These are phyloP conservation scores for Fusarium sp. DNA, from an alignment of 2,329 filamentous ascomycete species.

Conservation along the genomic window DNA sequence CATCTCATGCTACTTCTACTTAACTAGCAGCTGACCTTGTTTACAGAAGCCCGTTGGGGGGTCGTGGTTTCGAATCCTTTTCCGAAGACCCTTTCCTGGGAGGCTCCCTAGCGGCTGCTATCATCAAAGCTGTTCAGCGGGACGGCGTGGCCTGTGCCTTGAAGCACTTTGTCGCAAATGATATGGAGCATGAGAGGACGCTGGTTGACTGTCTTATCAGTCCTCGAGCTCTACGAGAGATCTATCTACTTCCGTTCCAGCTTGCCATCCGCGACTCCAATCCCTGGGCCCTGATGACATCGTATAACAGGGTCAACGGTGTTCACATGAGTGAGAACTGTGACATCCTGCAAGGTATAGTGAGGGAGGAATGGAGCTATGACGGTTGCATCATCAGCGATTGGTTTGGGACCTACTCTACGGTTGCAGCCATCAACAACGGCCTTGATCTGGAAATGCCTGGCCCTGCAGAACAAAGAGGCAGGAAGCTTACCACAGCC, in stretches of 20 bases:
- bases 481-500: slow-evolving; percentile 5
- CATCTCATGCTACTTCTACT: too few species aligned
- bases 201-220: slow-evolving; percentile 23
- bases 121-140: slow-evolving; percentile 50
- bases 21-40: too few species aligned
- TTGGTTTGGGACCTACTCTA: slow-evolving; percentile 47
- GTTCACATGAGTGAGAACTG: slow-evolving; percentile 36
- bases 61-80: slow-evolving; percentile 53
- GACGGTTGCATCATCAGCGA: slow-evolving; percentile 44
- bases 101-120: slow-evolving; percentile 46
- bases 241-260: slow-evolving; percentile 50
- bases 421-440: slow-evolving; percentile 40
- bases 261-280: slow-evolving; percentile 47
- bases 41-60: slow-evolving; percentile 48
- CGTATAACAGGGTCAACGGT: slow-evolving; percentile 52
- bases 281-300: slow-evolving; percentile 48
- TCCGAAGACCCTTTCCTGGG: slow-evolving; percentile 53
- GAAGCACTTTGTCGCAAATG: slow-evolving; percentile 55
- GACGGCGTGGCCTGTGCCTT: slow-evolving; percentile 50
- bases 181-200: slow-evolving; percentile 39
- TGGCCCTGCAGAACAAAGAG: slow-evolving; percentile 41
- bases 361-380: slow-evolving; percentile 54
- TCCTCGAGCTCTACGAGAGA: slow-evolving; percentile 22
- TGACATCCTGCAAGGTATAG: slow-evolving; percentile 37
- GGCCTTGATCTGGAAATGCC: slow-evolving; percentile 48